phyloP scores from a whole-genome alignment of 371 early-diverging fungal species.

The Rhizomucor miehei region DNA sequence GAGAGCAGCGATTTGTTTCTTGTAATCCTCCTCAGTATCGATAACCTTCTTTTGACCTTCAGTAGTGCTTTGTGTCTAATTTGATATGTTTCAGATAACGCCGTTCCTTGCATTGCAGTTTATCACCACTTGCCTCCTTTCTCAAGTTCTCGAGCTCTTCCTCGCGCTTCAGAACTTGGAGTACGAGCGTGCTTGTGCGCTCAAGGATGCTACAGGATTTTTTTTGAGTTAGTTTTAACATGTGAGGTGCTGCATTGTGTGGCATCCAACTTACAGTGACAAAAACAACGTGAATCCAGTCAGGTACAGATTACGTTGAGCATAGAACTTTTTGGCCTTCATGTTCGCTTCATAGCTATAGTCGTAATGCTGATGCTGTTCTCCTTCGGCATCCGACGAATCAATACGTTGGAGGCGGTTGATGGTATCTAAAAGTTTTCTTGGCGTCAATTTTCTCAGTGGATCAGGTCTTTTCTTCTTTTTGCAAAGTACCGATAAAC shows the following conservation, averaged over 20 bases:
- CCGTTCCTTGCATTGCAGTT: background rate
- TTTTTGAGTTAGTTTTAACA: no score
- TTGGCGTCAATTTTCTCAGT: background rate
- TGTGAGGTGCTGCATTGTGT: no score
- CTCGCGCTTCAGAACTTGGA: constrained; percentile 66
- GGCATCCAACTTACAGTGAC: constrained; percentile 57
- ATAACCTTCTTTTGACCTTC: constrained; percentile 30
- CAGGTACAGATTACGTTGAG: constrained; percentile 88
- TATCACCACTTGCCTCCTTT: constrained; percentile 38
- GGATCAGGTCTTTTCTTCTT: background rate
- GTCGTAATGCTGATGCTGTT: constrained; percentile 32
- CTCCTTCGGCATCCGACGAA: constrained; percentile 25
- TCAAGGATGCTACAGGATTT: constrained; percentile 65
- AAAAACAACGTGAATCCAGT: constrained; percentile 88
- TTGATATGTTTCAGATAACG: background rate
- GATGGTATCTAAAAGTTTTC: constrained; percentile 52
- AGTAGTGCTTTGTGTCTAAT: constrained; percentile 13
- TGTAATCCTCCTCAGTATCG: constrained; percentile 30
- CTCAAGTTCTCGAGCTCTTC: constrained; percentile 60
- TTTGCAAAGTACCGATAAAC: constrained; percentile 49
- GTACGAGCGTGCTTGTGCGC: constrained; percentile 71
- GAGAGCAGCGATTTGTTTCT: constrained; percentile 27
- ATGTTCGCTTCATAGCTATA: constrained; percentile 58
- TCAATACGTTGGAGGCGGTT: constrained; percentile 66
- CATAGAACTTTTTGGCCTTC: constrained; percentile 78